Evolutionary conservation across 2,329 filamentous ascomycete species (phyloP), one percentile per base, ranked within the genome.

Genomic region (Arachnomyces sp.): DNA sequence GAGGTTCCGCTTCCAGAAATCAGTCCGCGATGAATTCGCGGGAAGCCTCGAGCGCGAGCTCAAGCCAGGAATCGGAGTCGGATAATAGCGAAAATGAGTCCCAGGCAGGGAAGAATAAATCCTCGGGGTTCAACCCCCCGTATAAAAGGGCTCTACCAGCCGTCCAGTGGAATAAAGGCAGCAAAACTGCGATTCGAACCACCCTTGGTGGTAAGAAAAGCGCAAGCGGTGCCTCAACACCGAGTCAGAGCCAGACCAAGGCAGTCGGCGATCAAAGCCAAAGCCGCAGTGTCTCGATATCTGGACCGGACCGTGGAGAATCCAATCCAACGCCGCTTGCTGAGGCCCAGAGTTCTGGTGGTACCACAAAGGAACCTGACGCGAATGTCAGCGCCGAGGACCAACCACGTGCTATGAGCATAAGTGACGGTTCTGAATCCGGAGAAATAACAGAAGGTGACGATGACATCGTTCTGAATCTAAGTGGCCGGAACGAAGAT

Each of bases 161-260:
- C 1, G 55, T 59, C n/a, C 65, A 59, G 40, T 71, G 67, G 68
- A 71, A 71, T 37, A 58, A 64, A 42, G 61, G 60, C 14, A 61
- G 59, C 16, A 65, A 63, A 35, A 56, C 55, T 32, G 57, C 59
- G 7, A 58, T 70, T 34, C 56, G 68, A 30, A 71, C 65, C 12
- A 62, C 62, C 1, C 60, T 70, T 38, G 55, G 60, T 18, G 53
- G 52, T 39, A 48, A 46, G 16, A n/a, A 43, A n/a, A 46, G 41
- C 13, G 44, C 45, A 15, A 50, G 42, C 20, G 20, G 20, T 31
- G 48, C 39, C 8, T 25, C 45, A 7, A 40, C 46, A 13, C 51
- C 17, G 48, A 57, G 36, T 58, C 20, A 25, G 9, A 9, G 20
- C 20, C 20, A 25, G 20, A 25, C 64, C 39, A 53, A 63, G 29